Evolutionary conservation across 257 asterid species (phyloP).

Genomic region (Rubia yunnanensis): DNA sequence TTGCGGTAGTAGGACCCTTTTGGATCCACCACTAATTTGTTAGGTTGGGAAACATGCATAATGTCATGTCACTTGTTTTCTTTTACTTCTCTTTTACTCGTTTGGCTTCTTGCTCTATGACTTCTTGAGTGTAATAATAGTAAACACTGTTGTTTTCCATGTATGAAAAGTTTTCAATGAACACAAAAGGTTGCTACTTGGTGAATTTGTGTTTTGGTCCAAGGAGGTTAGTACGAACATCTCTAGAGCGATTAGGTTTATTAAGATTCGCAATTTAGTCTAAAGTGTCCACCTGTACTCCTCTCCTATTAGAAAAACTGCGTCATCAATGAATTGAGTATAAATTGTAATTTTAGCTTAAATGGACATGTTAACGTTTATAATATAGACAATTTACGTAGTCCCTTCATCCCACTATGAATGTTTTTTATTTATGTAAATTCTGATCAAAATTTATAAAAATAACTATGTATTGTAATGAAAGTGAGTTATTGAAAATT

Average conservation of each 20-base stretch:
- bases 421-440: no score
- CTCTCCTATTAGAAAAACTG: no score
- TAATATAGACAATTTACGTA: no score
- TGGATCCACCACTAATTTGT: neutral
- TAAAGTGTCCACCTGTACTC: no score
- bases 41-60: neutral
- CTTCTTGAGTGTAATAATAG: neutral
- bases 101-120: neutral
- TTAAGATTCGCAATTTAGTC: no score
- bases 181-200: neutral
- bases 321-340: no score
- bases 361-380: no score
- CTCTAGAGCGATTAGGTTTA: neutral
- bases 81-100: neutral
- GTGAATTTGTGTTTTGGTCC: neutral
- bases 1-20: neutral
- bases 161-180: neutral
- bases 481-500: no score
- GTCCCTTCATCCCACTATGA: no score
- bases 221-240: neutral
- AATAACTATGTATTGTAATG: no score
- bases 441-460: no score
- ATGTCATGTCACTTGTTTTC: constrained; percentile 7
- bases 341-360: no score
- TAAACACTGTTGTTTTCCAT: neutral